A percentile compares a stretch with the other conserved stretches of the same genome.
Conservation (phyloP, 352 stramenopile species). For the Plasmopara halstedii region DNA sequence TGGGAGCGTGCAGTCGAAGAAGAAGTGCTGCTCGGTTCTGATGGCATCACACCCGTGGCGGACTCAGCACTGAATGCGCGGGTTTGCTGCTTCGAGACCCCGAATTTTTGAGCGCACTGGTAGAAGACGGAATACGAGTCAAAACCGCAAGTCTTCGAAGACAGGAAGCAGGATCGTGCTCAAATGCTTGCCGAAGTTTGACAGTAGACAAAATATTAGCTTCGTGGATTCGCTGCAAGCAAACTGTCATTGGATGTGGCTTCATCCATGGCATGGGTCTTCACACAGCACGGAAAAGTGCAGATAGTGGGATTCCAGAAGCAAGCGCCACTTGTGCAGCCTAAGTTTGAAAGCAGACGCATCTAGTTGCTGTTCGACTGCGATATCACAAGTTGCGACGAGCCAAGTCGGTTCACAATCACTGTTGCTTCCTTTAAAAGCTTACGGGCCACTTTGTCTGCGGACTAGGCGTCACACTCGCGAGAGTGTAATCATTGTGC, state of each 20-base stretch:
- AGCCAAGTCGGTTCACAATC: background rate
- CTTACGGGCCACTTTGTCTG: background rate
- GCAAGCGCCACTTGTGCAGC: background rate
- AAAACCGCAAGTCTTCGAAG: too few species aligned
- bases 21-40: too few species aligned
- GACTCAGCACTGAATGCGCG: too few species aligned
- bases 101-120: too few species aligned
- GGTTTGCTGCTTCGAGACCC: too few species aligned
- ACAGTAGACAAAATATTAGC: background rate
- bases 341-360: background rate
- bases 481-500: background rate
- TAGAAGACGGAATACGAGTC: too few species aligned
- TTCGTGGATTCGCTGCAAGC: background rate
- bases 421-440: background rate
- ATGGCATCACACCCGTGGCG: too few species aligned
- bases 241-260: conserved; percentile 2
- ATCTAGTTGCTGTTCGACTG: too few species aligned
- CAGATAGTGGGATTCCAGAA: background rate
- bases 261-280: background rate
- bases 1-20: too few species aligned
- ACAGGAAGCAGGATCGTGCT: too few species aligned
- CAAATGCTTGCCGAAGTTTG: background rate
- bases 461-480: background rate
- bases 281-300: background rate
- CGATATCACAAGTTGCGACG: too few species aligned